Evolutionary conservation across 176 grass and related monocot species (phyloP).

Genomic region (bread wheat (Triticum aestivum)): IWGSC_CS_RefSeq_v2.1 NC_057797.1:371613678-371614177

Average conservation of each 20-base stretch:
- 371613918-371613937: neutral
- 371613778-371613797: neutral
- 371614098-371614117: neutral
- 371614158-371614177: neutral
- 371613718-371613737: neutral
- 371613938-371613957: neutral
- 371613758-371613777: neutral
- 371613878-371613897: neutral
- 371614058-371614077: neutral
- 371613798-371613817: neutral
- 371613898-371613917: neutral
- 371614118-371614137: neutral
- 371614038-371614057: neutral
- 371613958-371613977: neutral
- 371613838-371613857: neutral
- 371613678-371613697: neutral
- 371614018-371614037: neutral
- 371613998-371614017: neutral
- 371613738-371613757: neutral
- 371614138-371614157: neutral
- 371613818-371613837: neutral
- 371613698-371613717: neutral
- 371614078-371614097: neutral
- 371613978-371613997: neutral
- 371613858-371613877: neutral